Base-by-base conservation (phyloP, 2,329 filamentous ascomycete genomes). In the Orbilia blumenaviensis region DNA sequence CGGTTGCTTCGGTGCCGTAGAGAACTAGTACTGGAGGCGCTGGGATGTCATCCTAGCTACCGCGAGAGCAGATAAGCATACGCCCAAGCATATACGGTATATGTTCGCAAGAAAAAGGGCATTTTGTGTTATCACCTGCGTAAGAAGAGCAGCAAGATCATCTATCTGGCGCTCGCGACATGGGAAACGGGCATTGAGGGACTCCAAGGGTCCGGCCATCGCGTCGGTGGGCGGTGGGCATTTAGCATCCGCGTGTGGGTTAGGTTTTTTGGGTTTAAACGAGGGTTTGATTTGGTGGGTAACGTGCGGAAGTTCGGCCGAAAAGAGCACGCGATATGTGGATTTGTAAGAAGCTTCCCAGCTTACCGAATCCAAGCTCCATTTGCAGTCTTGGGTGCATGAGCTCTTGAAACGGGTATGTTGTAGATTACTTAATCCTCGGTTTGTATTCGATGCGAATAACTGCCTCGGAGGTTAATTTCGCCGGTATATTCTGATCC, bases 1-100 rank as follows among this genome's bases (percentile, higher is more conserved):
- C 94, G 0, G 94, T 96, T 1, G 93, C 91, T 80, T 94, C 90
- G 29, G 93, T 88, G 60, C 95, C 95, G 82, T 98, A 90, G 56
- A 96, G 83, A 21, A 97, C 89, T 9, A 97, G 82, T 75, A 92
- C 91, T 9, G 89, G 85, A 68, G 91, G 91, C 68, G 88, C 90
- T 29, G 92, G 90, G n/a, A 90, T 86, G 52, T 84, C 83, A 21
- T 89, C 87, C 88, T 92, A 81, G 58, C 25, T 21, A 29, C 32
- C 52, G 29, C 52, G 32, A 56, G 23, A 36, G 14, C 48, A 52
- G 16, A 27, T 25, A 32, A 50, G 34, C 36, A 61, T 36, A 10
- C 3, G n/a, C 2, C 2, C 3, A 42, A 27, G 46, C 58, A 56
- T n/a, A 34, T 50, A 8, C 16, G 3, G 12, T 50, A 29, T n/a